phyloP scores from a whole-genome alignment of 164 flowering plant species.

The Liriodendron chinense region DNA sequence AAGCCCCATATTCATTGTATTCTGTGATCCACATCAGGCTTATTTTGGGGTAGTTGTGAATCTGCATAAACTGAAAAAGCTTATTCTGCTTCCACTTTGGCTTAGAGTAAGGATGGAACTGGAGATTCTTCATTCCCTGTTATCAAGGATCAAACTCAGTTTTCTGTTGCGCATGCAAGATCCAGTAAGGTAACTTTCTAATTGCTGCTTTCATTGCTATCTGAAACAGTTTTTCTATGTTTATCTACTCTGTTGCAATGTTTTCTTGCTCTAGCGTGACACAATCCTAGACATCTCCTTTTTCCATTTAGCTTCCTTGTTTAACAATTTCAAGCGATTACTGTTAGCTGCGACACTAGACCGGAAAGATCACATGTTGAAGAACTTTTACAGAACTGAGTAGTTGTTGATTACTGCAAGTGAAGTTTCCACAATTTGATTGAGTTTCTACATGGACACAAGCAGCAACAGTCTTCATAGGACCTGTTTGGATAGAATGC shows the following conservation, averaged over 20 bases:
- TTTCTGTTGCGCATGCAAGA: conserved; percentile 90
- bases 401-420: too few species aligned
- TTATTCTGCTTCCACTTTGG: conserved; percentile 12
- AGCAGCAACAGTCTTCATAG: too few species aligned
- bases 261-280: neutral
- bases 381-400: too few species aligned
- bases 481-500: too few species aligned
- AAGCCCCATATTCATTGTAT: conserved; percentile 21
- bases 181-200: conserved; percentile 67
- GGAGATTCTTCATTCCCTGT: conserved; percentile 91
- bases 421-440: too few species aligned
- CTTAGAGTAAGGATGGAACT: conserved; percentile 82
- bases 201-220: neutral
- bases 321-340: neutral
- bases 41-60: neutral
- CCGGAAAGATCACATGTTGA: too few species aligned
- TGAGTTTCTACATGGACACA: too few species aligned
- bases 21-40: neutral
- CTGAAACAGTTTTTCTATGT: neutral
- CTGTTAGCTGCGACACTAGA: too few species aligned
- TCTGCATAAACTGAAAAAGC: conserved; percentile 1
- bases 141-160: conserved; percentile 85
- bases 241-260: neutral
- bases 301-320: neutral
- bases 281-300: neutral